Evolutionary conservation across 75 land plant genomes (phyloP).

Genomic region (Sequoiadendron giganteum): DNA sequence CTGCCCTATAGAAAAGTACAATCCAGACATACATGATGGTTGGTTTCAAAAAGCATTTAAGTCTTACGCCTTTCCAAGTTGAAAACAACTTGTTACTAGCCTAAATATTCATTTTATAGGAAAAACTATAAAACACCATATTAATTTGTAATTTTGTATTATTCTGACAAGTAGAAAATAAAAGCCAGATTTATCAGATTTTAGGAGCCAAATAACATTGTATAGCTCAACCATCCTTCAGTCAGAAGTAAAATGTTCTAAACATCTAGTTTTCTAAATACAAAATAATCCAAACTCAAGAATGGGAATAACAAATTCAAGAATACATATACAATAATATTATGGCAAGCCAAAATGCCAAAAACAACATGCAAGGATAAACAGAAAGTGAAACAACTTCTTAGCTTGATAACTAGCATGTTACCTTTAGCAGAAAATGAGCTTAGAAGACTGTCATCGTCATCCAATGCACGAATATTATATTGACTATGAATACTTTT

Average conservation of each 20-base stretch:
- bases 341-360: neutral
- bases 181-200: neutral
- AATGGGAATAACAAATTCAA: neutral
- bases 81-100: neutral
- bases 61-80: neutral
- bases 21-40: neutral
- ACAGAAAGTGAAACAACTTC: neutral
- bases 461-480: slow-evolving; percentile 51
- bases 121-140: neutral
- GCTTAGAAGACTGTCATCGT: slow-evolving; percentile 40
- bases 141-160: neutral
- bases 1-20: neutral
- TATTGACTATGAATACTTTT: slow-evolving; percentile 40
- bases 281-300: neutral
- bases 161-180: neutral
- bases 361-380: neutral
- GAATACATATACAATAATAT: neutral
- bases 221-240: neutral
- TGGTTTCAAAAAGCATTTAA: neutral
- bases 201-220: neutral
- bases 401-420: neutral
- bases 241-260: neutral
- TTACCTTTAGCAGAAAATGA: slow-evolving; percentile 54
- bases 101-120: neutral
- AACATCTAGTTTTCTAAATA: neutral